Conservation (phyloP, 2,329 filamentous ascomycete genomes). For the Aspergillus sojae region DNA sequence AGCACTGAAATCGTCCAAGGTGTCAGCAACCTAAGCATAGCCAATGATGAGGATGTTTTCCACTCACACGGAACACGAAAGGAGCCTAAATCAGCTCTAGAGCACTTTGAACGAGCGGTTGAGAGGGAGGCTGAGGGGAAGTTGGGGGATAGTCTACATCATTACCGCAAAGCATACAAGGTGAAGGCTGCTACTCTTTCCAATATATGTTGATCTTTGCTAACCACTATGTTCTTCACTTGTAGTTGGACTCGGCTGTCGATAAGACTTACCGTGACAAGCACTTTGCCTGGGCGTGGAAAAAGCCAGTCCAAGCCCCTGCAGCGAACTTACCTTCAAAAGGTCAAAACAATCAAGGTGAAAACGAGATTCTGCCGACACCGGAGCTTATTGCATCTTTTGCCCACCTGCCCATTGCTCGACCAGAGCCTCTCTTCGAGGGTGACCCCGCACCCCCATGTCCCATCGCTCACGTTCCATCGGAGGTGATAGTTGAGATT, state of each 20-base stretch:
- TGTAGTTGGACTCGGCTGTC: slow-evolving; percentile 77
- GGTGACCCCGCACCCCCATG: slow-evolving; percentile 75
- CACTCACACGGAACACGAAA: slow-evolving; percentile 27
- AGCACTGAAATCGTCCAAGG: slow-evolving; percentile 39
- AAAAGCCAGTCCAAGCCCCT: slow-evolving; percentile 46
- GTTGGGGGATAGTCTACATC: slow-evolving; percentile 81
- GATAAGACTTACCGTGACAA: slow-evolving; percentile 89
- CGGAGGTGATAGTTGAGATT: slow-evolving; percentile 83
- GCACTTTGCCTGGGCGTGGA: slow-evolving; percentile 73
- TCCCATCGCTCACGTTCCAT: slow-evolving; percentile 74
- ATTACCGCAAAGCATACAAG: slow-evolving; percentile 89
- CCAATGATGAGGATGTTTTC: slow-evolving; percentile 44
- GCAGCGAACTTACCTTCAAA: slow-evolving; percentile 55
- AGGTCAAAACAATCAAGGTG: slow-evolving; percentile 61
- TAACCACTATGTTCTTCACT: slow-evolving; percentile 22
- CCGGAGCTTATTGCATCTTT: slow-evolving; percentile 77
- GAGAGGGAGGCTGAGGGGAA: slow-evolving; percentile 84
- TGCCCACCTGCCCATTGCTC: slow-evolving; percentile 68
- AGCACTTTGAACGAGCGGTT: slow-evolving; percentile 90
- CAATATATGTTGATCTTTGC: background rate
- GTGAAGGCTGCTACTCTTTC: slow-evolving; percentile 50
- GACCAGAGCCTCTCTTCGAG: slow-evolving; percentile 69
- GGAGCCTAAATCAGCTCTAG: slow-evolving; percentile 75
- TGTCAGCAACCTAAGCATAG: slow-evolving; percentile 39
- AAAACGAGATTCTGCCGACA: slow-evolving; percentile 51